phyloP scores from a whole-genome alignment of 2,329 filamentous ascomycete genomes.

The Hypomyces perniciosus region DNA sequence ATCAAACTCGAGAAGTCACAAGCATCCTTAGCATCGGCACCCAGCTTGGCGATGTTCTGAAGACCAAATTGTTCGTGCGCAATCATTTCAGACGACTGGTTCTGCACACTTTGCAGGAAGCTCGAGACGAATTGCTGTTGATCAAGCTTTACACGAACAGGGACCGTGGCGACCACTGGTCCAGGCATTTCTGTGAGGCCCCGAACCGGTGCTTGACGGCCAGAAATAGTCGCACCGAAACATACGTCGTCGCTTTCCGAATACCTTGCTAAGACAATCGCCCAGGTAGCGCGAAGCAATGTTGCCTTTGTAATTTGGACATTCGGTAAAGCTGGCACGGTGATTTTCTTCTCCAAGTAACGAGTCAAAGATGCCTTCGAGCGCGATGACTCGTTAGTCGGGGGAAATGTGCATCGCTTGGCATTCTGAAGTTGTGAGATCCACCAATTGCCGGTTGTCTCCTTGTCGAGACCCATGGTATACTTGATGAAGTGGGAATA shows the following conservation, averaged over 20 bases:
- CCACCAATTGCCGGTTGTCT: slow-evolving; percentile 10
- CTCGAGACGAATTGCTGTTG: neutral
- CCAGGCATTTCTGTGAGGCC: slow-evolving; percentile 2
- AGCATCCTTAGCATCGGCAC: slow-evolving; percentile 10
- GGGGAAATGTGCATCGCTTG: slow-evolving; percentile 3
- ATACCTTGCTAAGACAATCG: slow-evolving; percentile 7
- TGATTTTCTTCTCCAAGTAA: slow-evolving; percentile 12
- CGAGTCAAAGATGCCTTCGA: slow-evolving; percentile 13
- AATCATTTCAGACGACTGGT: slow-evolving; percentile 5
- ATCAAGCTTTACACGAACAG: slow-evolving; percentile 1
- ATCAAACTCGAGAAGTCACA: slow-evolving; percentile 11
- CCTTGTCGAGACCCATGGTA: slow-evolving; percentile 2
- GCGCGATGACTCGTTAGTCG: slow-evolving; percentile 9
- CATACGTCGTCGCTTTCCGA: slow-evolving; percentile 6
- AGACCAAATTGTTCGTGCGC: slow-evolving; percentile 5
- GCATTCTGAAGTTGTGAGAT: slow-evolving; percentile 10
- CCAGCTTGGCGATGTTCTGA: slow-evolving; percentile 5
- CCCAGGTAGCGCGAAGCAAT: slow-evolving; percentile 6
- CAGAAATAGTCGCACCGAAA: slow-evolving; percentile 9
- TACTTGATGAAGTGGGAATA: slow-evolving; percentile 7
- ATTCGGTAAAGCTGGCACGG: neutral
- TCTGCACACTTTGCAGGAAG: slow-evolving; percentile 1
- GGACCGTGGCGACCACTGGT: slow-evolving; percentile 3
- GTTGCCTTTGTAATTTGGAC: slow-evolving; percentile 4
- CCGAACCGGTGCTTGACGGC: slow-evolving; percentile 2